phyloP scores from a whole-genome alignment of 805 yeast species.

The Suhomyces pyralidae region DNA sequence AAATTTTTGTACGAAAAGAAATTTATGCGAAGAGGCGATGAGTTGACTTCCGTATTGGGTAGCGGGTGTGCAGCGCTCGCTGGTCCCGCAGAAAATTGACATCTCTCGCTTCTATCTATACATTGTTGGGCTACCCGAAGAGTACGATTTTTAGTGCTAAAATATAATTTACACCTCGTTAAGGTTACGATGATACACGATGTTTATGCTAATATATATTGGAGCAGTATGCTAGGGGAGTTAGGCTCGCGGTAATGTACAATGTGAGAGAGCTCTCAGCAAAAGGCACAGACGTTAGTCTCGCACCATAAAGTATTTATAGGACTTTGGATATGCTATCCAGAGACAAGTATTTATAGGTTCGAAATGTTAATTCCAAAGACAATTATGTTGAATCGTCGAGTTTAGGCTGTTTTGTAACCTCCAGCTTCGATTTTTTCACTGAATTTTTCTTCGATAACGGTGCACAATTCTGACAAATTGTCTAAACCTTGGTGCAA shows the following conservation, averaged over 20 bases:
- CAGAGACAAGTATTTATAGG: neutral
- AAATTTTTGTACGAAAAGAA: conserved; percentile 3
- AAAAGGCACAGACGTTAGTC: neutral
- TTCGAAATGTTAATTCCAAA: conserved; percentile 13
- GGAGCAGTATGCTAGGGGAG: conserved; percentile 1
- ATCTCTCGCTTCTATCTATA: neutral
- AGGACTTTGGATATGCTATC: neutral
- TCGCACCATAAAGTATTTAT: neutral
- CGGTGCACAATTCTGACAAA: conserved; percentile 75
- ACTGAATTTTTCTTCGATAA: conserved; percentile 74
- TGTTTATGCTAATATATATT: neutral
- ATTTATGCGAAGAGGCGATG: conserved; percentile 5
- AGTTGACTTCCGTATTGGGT: conserved; percentile 8
- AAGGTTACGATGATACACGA: neutral
- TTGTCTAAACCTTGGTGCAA: conserved; percentile 88
- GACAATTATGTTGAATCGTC: conserved; percentile 29
- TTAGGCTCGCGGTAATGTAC: neutral
- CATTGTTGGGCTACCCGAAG: neutral
- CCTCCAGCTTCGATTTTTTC: conserved; percentile 61
- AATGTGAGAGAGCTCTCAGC: neutral
- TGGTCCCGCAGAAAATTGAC: neutral
- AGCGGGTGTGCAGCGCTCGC: conserved; percentile 1
- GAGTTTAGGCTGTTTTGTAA: conserved; percentile 34
- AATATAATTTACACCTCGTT: neutral
- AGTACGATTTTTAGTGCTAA: neutral